These are phyloP conservation scores for Gamarada debralockiae DNA, from an alignment of 495 filamentous ascomycete genomes.

Conservation along the genomic window DNA sequence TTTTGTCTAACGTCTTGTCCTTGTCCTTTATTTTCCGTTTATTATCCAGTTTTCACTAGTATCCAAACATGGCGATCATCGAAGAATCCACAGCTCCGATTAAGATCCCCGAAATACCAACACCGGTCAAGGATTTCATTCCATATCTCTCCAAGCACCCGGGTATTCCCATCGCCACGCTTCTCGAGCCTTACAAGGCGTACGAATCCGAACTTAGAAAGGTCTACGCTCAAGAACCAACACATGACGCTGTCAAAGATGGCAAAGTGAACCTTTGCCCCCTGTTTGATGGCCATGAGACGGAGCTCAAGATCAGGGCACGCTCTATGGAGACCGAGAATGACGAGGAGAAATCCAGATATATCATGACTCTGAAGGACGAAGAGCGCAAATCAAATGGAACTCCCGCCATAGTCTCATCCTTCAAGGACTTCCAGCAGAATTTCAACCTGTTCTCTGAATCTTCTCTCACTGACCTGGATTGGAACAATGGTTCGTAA, in stretches of 20 bases:
- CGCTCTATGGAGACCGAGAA: conserved; percentile 57
- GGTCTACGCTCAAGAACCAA: conserved; percentile 66
- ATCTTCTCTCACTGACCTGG: conserved; percentile 52
- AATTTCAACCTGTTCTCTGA: conserved; percentile 82
- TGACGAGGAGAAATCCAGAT: conserved; percentile 55
- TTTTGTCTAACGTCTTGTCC: too few species aligned
- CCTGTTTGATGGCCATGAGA: conserved; percentile 53
- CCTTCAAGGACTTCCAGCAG: conserved; percentile 62
- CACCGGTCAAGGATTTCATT: conserved; percentile 33
- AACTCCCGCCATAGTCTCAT: conserved; percentile 59
- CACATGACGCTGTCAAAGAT: conserved; percentile 53
- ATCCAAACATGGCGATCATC: not conserved
- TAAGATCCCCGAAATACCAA: conserved; percentile 6
- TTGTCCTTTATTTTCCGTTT: too few species aligned
- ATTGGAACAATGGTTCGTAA: conserved; percentile 73
- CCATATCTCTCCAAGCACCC: conserved; percentile 44
- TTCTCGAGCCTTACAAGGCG: conserved; percentile 64
- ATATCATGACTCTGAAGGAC: conserved; percentile 63
- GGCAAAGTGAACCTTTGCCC: conserved; percentile 65
- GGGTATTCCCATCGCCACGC: conserved; percentile 45
- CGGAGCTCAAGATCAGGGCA: conserved; percentile 54
- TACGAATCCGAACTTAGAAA: conserved; percentile 67
- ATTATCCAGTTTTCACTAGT: too few species aligned
- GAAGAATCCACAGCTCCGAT: not conserved
- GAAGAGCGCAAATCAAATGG: conserved; percentile 54